These are phyloP conservation scores for Gentiana dahurica DNA, from an alignment of 257 asterid genomes.

Conservation along the genomic window DNA sequence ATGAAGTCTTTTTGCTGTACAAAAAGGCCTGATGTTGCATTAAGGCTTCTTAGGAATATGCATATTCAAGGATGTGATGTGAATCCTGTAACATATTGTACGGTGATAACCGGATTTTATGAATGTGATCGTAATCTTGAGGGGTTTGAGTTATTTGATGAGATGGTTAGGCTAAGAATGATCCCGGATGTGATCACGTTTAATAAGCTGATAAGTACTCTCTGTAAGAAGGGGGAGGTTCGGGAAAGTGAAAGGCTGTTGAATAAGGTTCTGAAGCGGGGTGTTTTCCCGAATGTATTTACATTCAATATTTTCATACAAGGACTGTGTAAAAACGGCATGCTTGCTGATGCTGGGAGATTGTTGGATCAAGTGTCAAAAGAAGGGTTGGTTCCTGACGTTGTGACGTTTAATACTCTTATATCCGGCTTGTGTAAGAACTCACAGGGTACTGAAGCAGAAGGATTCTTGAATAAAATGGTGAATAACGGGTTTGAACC, in stretches of 20 bases:
- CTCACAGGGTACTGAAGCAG: constrained; percentile 66
- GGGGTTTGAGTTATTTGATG: constrained; percentile 54
- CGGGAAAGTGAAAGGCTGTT: constrained; percentile 65
- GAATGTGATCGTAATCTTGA: constrained; percentile 35
- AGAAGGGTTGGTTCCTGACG: constrained; percentile 58
- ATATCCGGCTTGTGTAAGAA: constrained; percentile 79
- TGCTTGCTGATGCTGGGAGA: constrained; percentile 49
- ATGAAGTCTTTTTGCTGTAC: constrained; percentile 86
- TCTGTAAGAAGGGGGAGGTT: constrained; percentile 70
- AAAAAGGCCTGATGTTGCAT: constrained; percentile 61
- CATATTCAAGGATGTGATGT: constrained; percentile 56
- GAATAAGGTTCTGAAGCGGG: constrained; percentile 68
- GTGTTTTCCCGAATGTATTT: constrained; percentile 62
- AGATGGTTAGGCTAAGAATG: constrained; percentile 59
- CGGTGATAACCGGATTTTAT: constrained; percentile 70
- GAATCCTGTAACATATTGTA: constrained; percentile 70
- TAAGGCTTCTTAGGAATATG: constrained; percentile 88
- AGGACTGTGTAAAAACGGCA: constrained; percentile 69
- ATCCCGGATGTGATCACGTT: constrained; percentile 57
- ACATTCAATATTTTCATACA: constrained; percentile 72
- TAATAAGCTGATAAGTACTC: constrained; percentile 61
- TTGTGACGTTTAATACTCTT: constrained; percentile 75
- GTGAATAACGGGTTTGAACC: constrained; percentile 63
- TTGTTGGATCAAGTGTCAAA: constrained; percentile 35
- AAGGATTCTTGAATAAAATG: constrained; percentile 65